Percentiles rank a stretch among this genome's conserved stretches.
Evolutionary conservation across 2,329 filamentous ascomycete species (phyloP).

Genomic region (Xylariaceae sp.): DNA sequence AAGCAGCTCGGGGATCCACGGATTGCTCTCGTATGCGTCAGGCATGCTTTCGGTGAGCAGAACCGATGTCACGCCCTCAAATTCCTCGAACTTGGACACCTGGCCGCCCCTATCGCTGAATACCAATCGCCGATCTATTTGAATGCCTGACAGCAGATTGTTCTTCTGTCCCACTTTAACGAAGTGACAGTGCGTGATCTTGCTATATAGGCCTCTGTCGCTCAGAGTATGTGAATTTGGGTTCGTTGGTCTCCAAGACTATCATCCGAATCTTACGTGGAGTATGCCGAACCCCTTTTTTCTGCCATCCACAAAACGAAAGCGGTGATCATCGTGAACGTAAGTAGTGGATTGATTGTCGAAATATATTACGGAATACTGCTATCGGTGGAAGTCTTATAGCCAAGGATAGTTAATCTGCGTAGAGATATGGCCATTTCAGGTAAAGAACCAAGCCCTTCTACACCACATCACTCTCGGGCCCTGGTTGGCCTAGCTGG

Average conservation of each 20-base stretch:
- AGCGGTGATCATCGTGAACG: too few relatives aligned
- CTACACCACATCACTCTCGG: too few relatives aligned
- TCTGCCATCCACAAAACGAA: too few relatives aligned
- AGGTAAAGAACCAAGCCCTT: too few relatives aligned
- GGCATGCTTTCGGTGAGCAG: constrained; percentile 71
- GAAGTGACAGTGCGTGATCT: constrained; percentile 56
- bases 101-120: constrained; percentile 52
- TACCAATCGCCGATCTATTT: constrained; percentile 58
- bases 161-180: constrained; percentile 53
- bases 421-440: too few relatives aligned
- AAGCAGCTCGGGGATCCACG: constrained; percentile 75
- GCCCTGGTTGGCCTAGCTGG: too few relatives aligned
- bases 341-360: not conserved
- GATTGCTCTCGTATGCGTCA: constrained; percentile 70
- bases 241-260: constrained; percentile 61
- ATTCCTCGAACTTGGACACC: constrained; percentile 51
- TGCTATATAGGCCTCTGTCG: constrained; percentile 55
- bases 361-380: too few relatives aligned
- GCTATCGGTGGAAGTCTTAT: too few relatives aligned
- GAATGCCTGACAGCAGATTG: constrained; percentile 55
- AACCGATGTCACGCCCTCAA: constrained; percentile 71
- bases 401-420: too few relatives aligned
- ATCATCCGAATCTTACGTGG: constrained; percentile 40
- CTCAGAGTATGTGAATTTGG: constrained; percentile 54
- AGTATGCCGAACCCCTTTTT: too few relatives aligned